These are phyloP conservation scores for Pyricularia pennisetigena DNA, from an alignment of 2,329 filamentous ascomycete species.

Conservation along the genomic window DNA sequence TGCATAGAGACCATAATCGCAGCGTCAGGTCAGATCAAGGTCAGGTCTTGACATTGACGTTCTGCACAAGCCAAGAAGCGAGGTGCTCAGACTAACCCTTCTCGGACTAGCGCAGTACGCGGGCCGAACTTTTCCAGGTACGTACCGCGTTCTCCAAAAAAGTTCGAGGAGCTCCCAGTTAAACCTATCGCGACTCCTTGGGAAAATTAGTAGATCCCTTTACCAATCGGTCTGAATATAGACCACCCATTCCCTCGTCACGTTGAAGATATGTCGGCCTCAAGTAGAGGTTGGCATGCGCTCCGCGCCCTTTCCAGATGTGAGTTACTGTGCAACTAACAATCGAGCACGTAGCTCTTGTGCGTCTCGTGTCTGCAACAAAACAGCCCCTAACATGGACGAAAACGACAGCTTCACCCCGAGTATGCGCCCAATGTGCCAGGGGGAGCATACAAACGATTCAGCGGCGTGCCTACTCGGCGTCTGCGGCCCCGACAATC, in stretches of 20 bases:
- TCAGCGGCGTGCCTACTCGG: conserved; percentile 15
- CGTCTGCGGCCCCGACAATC: conserved; percentile 10
- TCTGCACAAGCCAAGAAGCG: not conserved
- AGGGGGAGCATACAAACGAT: conserved; percentile 16
- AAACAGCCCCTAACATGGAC: not conserved
- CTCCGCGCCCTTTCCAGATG: conserved; percentile 24
- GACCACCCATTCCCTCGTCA: not conserved
- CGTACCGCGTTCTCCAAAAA: conserved; percentile 6
- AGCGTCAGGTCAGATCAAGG: not conserved
- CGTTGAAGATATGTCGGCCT: conserved; percentile 34
- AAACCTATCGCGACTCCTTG: not conserved
- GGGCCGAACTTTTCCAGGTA: conserved; percentile 1
- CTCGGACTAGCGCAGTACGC: not conserved
- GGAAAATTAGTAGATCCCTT: not conserved
- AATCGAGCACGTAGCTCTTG: not conserved
- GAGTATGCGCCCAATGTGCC: conserved; percentile 25
- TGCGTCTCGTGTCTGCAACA: not conserved
- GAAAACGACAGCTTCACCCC: conserved; percentile 13
- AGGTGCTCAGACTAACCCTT: not conserved
- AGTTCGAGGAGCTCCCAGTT: conserved; percentile 2
- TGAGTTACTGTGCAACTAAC: not conserved
- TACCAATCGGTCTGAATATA: not conserved
- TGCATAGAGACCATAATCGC: not conserved
- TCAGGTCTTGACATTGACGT: not conserved
- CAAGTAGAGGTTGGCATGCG: conserved; percentile 45